Evolutionary conservation across 768 basidiomycete genomes (phyloP), one percentile per base, ranked within the genome.

Genomic region (Pulveroboletus sp.): DNA sequence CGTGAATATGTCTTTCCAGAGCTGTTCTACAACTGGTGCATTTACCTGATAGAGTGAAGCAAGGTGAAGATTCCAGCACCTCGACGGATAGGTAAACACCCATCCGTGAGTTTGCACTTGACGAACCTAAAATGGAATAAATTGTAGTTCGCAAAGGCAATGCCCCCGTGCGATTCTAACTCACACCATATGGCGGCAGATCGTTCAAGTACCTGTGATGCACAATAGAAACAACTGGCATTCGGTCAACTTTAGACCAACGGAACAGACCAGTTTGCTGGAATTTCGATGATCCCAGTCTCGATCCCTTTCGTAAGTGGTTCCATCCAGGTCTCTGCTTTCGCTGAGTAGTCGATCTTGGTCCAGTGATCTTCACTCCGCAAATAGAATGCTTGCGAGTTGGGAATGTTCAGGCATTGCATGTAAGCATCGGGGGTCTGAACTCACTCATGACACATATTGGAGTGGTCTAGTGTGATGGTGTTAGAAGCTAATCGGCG

Each of bases 1-100:
- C 2, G 78, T 75, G 63, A 86, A 86, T 47, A 75, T 83, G 57
- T 83, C 83, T 62, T 85, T 86, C 86, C 87, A 89, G 6, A 88
- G 73, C 49, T 87, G 76, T 56, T 86, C 82, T 5, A 86, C 77
- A 37, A 81, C 80, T 32, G 79, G 71, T 2, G 77, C 61, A 57
- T 83, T 85, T n/a, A 88, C 80, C 80, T 82, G 32, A 31, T 15
- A 21, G 35, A 18, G 17, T n/a, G 33, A 33, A 47, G 35, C 32
- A 21, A 24, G 15, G 7, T 28, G 8, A 37, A 17, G 15, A 37
- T n/a, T 14, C 18, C 11, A 27, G 27, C 39, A n/a, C 38, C 39
- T 39, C 11, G 33, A n/a, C n/a, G n/a, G n/a, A n/a, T n/a, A n/a
- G n/a, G 21, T 31, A 46, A 64, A 40, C 43, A 82, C 86, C 76